phyloP scores from a whole-genome alignment of 2,329 filamentous ascomycete species.

The Alternaria brassicicola region DNA sequence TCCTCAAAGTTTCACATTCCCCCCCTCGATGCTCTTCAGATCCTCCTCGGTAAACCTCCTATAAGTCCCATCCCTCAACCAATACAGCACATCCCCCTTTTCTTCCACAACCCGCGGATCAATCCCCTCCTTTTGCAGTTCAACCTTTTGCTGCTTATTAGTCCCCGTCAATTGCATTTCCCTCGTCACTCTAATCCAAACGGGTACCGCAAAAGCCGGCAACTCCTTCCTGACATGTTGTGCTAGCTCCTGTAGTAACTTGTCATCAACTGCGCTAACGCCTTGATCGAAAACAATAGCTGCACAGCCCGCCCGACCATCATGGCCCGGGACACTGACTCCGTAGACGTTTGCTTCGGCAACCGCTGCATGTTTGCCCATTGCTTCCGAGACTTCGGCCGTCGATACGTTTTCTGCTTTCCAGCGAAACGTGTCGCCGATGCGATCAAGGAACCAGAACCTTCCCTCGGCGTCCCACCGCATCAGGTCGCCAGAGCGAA shows the following conservation, averaged over 20 bases:
- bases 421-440: conserved; percentile 51
- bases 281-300: conserved; percentile 45
- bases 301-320: conserved; percentile 55
- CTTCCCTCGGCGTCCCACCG: conserved; percentile 40
- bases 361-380: conserved; percentile 49
- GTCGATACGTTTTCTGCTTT: conserved; percentile 56
- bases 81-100: conserved; percentile 49
- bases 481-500: conserved; percentile 47
- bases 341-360: conserved; percentile 55
- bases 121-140: conserved; percentile 51
- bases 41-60: conserved; percentile 33
- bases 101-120: conserved; percentile 47
- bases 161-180: conserved; percentile 54
- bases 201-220: conserved; percentile 53
- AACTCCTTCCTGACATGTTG: conserved; percentile 48
- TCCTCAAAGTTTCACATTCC: conserved; percentile 38
- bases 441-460: conserved; percentile 48
- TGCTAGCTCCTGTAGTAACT: conserved; percentile 33
- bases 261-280: conserved; percentile 1
- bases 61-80: conserved; percentile 46
- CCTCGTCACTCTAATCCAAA: conserved; percentile 51
- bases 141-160: conserved; percentile 55
- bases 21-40: conserved; percentile 33
- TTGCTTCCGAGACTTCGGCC: conserved; percentile 51
- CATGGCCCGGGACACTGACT: conserved; percentile 51